phyloP scores from a whole-genome alignment of 75 land plant genomes.

The Isoetes taiwanensis region DNA sequence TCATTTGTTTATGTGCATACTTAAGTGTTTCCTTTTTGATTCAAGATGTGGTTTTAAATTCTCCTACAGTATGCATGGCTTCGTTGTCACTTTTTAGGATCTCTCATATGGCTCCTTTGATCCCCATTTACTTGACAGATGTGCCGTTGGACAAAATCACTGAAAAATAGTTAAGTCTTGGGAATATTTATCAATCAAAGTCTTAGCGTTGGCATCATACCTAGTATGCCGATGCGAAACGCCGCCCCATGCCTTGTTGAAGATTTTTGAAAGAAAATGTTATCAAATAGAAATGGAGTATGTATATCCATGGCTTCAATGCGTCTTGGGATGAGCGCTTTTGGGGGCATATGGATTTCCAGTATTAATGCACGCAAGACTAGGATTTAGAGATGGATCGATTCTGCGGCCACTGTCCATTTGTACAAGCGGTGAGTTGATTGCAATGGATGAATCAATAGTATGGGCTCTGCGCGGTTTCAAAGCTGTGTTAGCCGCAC shows the following conservation, averaged over 20 bases:
- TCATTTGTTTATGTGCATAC: no score
- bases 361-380: conserved; percentile 28
- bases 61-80: no score
- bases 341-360: conserved; percentile 31
- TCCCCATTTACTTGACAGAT: conserved; percentile 42
- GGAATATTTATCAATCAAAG: background rate
- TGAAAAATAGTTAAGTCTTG: conserved; percentile 18
- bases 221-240: conserved; percentile 35
- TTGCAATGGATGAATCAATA: conserved; percentile 20
- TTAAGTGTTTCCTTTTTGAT: no score
- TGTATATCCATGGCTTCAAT: conserved; percentile 16
- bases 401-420: conserved; percentile 12
- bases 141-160: conserved; percentile 41
- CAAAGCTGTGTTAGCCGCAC: conserved; percentile 8
- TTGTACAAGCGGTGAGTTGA: conserved; percentile 31
- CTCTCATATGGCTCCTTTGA: conserved; percentile 36
- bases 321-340: conserved; percentile 29
- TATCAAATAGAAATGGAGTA: conserved; percentile 36
- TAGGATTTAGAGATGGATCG: conserved; percentile 38
- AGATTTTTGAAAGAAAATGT: conserved; percentile 36
- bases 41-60: no score
- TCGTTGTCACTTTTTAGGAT: conserved; percentile 28
- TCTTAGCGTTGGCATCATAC: conserved; percentile 8
- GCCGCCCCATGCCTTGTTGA: conserved; percentile 21
- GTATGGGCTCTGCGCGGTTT: conserved; percentile 15